phyloP scores from a whole-genome alignment of 2,329 filamentous ascomycete species.

The Fusarium sp. region DNA sequence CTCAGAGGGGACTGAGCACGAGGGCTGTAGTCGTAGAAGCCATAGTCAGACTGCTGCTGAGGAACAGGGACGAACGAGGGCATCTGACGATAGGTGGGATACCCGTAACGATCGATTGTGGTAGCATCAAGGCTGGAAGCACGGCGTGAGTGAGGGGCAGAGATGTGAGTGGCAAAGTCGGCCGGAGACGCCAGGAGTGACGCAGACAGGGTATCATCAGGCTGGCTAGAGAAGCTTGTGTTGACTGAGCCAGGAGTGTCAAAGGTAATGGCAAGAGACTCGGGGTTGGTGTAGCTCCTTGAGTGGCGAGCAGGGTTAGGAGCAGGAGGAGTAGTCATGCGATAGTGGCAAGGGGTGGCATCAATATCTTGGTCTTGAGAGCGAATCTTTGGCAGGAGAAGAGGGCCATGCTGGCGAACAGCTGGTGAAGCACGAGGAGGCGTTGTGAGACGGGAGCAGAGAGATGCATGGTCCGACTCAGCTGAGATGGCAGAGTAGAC shows the following conservation, averaged over 20 bases:
- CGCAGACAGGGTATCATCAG: constrained; percentile 43
- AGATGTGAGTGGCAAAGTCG: constrained; percentile 57
- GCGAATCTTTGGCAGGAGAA: constrained; percentile 86
- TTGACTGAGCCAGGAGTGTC: constrained; percentile 43
- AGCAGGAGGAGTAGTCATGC: constrained; percentile 44
- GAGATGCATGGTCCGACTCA: constrained; percentile 68
- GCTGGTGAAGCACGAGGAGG: constrained; percentile 73
- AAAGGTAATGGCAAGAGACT: constrained; percentile 57
- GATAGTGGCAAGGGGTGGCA: constrained; percentile 58
- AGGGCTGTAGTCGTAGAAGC: constrained; percentile 56
- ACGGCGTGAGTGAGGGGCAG: constrained; percentile 56
- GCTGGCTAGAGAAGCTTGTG: constrained; percentile 52
- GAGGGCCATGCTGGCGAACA: constrained; percentile 79
- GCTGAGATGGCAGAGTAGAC: constrained; percentile 69
- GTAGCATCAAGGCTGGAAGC: constrained; percentile 74
- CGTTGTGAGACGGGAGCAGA: constrained; percentile 74
- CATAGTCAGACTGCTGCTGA: constrained; percentile 50
- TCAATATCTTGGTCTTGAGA: constrained; percentile 83
- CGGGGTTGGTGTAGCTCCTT: constrained; percentile 70
- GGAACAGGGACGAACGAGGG: constrained; percentile 54
- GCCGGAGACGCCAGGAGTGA: constrained; percentile 75
- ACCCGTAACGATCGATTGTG: constrained; percentile 76
- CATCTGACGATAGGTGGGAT: constrained; percentile 84
- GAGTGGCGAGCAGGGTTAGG: constrained; percentile 55
- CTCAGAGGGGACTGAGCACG: constrained; percentile 59